Evolutionary conservation across 331 rosid species (phyloP).

Genomic region (Rhamnella rubrinervis): DNA sequence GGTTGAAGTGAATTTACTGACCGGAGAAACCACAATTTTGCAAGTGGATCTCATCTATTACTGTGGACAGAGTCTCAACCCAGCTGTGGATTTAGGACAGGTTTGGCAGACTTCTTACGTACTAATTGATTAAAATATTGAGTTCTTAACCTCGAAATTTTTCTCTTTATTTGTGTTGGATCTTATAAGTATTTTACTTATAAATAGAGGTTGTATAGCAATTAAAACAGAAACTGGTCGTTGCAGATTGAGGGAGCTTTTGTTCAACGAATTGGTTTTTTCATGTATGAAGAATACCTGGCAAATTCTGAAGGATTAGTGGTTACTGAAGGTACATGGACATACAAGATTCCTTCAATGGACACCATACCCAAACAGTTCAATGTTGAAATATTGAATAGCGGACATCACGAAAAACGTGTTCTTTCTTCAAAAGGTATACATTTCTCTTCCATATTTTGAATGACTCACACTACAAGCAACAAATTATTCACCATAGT

Average conservation of each 20-base stretch:
- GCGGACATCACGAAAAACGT: constrained; percentile 68
- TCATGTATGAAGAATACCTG: constrained; percentile 82
- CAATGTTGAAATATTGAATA: constrained; percentile 77
- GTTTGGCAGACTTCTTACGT: constrained; percentile 29
- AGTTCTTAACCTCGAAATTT: background rate
- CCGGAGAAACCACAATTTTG: constrained; percentile 73
- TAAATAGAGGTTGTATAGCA: background rate
- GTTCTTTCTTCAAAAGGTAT: constrained; percentile 92
- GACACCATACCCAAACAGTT: constrained; percentile 88
- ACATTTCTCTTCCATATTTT: background rate
- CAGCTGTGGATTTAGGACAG: constrained; percentile 98
- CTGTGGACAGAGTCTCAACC: constrained; percentile 96
- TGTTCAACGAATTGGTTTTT: constrained; percentile 88
- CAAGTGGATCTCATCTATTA: constrained; percentile 80
- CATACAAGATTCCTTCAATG: constrained; percentile 79
- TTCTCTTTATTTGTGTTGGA: background rate
- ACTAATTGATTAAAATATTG: background rate
- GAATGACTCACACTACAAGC: too few species aligned
- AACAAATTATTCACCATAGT: background rate
- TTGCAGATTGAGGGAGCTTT: constrained; percentile 96
- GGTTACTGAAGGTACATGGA: constrained; percentile 72
- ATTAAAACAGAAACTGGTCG: constrained; percentile 4
- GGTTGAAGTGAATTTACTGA: constrained; percentile 87
- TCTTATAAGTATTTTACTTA: too few species aligned
- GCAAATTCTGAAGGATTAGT: constrained; percentile 64